Evolutionary conservation across 176 grass and related monocot genomes (phyloP), one percentile per base, ranked within the genome.

Genomic region (Zizania latifolia): DNA sequence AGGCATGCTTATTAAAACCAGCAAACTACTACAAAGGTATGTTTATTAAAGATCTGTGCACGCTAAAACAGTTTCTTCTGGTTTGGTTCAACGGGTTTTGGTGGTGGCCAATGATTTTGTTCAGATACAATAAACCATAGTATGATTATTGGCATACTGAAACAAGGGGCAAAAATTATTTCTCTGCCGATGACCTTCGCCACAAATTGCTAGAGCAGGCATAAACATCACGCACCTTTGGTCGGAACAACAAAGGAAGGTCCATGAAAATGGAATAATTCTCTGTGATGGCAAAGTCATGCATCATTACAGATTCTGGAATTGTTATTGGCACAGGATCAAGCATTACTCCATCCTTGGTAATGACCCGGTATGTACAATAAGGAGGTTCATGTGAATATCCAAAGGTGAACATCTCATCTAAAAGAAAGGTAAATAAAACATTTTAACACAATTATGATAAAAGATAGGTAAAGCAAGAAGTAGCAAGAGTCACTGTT

Each of bases 331-430:
- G 94, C 51, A 97, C 90, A 40, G 94, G 94, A 85, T 97, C 90
- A 82, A 93, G 88, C 94, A 97, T 97, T 40, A 79, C 55, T 41
- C 94, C 94, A 24, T 93, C 90, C 60, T 97, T 97, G 38, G 88
- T 91, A 78, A 97, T 89, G 15, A 97, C 94, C 63, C 88, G 88
- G 65, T 97, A 97, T 76, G 94, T 97, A 70, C 87, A 87, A 76
- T 97, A 97, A 21, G 94, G 94, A 77, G 88, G 88, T 65, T 90
- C 80, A 14, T 91, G 90, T 16, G 94, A 85, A 76, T 97, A 97
- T 37, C 94, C 94, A 74, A 97, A 97, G n/a, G 90, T 93, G 84
- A 97, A 97, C 94, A 97, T 97, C 80, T 97, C 94, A 83, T 90
- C 94, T 97, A 63, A 77, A 93, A 76, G 26, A 16, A 71, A 16